Base-by-base conservation (phyloP, 441 rosid genomes). In the Croton setiger region DNA sequence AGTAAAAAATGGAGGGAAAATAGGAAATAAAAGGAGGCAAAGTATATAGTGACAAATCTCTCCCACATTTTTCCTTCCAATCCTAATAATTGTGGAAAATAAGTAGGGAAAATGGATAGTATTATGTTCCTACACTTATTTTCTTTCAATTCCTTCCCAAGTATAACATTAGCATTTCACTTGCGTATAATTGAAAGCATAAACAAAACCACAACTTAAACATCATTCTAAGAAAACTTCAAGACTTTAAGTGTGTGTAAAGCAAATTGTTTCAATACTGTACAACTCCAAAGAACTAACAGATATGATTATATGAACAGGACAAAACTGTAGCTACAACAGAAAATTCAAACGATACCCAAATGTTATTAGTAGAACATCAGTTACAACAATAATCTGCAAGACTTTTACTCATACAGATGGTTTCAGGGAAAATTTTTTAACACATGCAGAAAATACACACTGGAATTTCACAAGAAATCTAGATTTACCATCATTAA, bases 401-500 rank as follows among this genome's bases (percentile, higher is more conserved):
- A 37, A 27, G 15, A 10, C n/a, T 41, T 27, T 45, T 56, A 37
- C 54, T 43, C 3, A 58, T 31, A 21, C 44, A 66, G 13, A 18
- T 43, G 43, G 18, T 36, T 54, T 44, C 17, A 43, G 39, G 31
- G 51, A 31, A 56, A 57, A 44, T 18, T 31, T 52, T 70, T 41
- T 20, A 9, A 14, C 33, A 63, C 20, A 51, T 20, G 60, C 13
- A 35, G 2, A 35, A 36, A 18, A 23, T 4, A 17, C 17, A 49
- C 35, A 60, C 17, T 15, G 36, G 27, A 55, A 60, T 54, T n/a
- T 60, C 54, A 67, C 36, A 4, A 47, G 47, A 13, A 2, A 48
- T 54, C 23, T 21, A 52, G 39, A 59, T 44, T 67, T 87, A 96
- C 99, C 99, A 60, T 96, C 99, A 82, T 96, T 96, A 43, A 86